These are phyloP conservation scores for Komagataella pastoris DNA, from an alignment of 805 yeast species.

Conservation along the genomic window DNA sequence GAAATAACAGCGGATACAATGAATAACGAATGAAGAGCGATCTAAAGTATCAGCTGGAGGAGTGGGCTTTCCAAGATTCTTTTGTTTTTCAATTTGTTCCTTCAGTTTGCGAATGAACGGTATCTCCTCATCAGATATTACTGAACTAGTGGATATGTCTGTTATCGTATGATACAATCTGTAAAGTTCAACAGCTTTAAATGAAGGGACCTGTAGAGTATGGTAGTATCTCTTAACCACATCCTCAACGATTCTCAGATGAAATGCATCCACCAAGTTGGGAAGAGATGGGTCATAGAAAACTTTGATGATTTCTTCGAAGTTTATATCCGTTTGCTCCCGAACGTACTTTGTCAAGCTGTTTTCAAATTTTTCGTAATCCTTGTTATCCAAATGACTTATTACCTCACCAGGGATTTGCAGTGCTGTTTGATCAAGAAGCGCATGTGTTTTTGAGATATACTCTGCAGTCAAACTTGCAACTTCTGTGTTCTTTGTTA, in stretches of 20 bases:
- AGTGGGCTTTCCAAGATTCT: not conserved
- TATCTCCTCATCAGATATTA: not conserved
- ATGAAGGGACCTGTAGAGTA: not conserved
- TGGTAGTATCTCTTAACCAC: not conserved
- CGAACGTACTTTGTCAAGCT: not conserved
- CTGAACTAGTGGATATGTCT: not conserved
- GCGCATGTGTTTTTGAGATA: not conserved
- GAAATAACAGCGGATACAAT: not conserved
- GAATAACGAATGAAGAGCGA: not conserved
- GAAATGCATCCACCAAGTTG: not conserved
- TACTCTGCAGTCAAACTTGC: not conserved
- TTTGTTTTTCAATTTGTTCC: not conserved
- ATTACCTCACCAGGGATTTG: not conserved
- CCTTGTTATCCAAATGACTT: not conserved
- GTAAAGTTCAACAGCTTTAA: not conserved
- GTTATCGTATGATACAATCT: not conserved
- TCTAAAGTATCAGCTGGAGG: not conserved
- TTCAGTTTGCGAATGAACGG: not conserved
- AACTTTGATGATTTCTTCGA: not conserved
- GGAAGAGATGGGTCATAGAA: not conserved
- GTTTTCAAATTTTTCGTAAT: not conserved
- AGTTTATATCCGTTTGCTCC: not conserved
- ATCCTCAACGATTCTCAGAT: not conserved
- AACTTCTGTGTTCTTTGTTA: not conserved
- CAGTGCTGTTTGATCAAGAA: not conserved